A percentile compares a stretch with the other conserved stretches of the same genome.
Evolutionary conservation across 495 filamentous ascomycete genomes (phyloP).

Genomic region (Staphylotrichum longicolle): DNA sequence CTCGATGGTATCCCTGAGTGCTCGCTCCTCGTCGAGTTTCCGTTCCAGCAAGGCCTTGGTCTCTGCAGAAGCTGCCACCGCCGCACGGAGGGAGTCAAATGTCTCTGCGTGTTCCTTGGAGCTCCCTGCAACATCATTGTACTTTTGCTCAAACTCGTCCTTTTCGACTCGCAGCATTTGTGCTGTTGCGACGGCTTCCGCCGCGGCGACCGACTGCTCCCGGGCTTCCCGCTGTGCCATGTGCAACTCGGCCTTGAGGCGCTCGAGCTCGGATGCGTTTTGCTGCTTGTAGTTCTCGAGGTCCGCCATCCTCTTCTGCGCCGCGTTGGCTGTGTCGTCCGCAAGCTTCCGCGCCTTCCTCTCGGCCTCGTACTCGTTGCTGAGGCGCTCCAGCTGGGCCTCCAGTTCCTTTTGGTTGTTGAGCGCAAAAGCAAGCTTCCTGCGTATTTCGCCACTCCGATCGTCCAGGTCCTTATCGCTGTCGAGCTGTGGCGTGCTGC

Average conservation of each 20-base stretch:
- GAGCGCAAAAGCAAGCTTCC: slow-evolving; percentile 77
- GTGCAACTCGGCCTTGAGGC: slow-evolving; percentile 79
- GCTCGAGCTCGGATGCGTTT: slow-evolving; percentile 77
- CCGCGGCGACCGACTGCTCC: slow-evolving; percentile 70
- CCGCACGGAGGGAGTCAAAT: slow-evolving; percentile 71
- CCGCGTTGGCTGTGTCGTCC: slow-evolving; percentile 81
- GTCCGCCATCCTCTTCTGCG: slow-evolving; percentile 77
- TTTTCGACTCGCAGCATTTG: slow-evolving; percentile 78
- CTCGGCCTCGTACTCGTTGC: slow-evolving; percentile 73
- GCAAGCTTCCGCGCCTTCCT: slow-evolving; percentile 74
- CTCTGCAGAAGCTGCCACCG: slow-evolving; percentile 72
- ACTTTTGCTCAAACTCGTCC: slow-evolving; percentile 68
- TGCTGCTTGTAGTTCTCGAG: slow-evolving; percentile 78
- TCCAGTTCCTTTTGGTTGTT: slow-evolving; percentile 74
- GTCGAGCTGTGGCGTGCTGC: slow-evolving; percentile 69
- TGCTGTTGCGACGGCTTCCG: slow-evolving; percentile 71
- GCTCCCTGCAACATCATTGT: slow-evolving; percentile 62
- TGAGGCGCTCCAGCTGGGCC: slow-evolving; percentile 62
- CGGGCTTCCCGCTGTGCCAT: slow-evolving; percentile 67
- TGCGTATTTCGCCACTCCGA: slow-evolving; percentile 71
- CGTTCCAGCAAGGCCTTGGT: slow-evolving; percentile 73
- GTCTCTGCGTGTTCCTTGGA: slow-evolving; percentile 70
- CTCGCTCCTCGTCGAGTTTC: slow-evolving; percentile 80
- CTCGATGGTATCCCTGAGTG: slow-evolving; percentile 73
- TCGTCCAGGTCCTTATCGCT: slow-evolving; percentile 61